phyloP scores from a whole-genome alignment of 768 basidiomycete species.

The Kwoniella mangroviensis region DNA sequence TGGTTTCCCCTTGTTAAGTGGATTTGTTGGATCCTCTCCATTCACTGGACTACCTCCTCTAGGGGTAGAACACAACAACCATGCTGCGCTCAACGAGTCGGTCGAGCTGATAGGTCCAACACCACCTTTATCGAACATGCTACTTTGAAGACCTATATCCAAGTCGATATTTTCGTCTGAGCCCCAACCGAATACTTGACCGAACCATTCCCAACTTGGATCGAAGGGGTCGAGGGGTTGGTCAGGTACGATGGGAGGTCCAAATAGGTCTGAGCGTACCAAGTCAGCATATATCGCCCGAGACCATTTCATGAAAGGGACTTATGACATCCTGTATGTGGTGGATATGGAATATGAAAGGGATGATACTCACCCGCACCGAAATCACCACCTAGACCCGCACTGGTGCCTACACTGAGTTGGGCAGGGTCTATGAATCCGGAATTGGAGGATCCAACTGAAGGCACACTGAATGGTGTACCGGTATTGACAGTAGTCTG shows the following conservation, averaged over 20 bases:
- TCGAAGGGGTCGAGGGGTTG: constrained; percentile 31
- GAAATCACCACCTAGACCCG: constrained; percentile 1
- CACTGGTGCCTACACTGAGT: constrained; percentile 24
- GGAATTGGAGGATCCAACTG: constrained; percentile 21
- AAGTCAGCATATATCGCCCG: not conserved
- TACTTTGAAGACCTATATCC: constrained; percentile 42
- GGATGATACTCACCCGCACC: constrained; percentile 4
- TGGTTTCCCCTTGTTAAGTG: not conserved
- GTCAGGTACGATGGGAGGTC: not conserved
- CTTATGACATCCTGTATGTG: not conserved
- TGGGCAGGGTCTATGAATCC: constrained; percentile 33
- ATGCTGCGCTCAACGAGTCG: constrained; percentile 46
- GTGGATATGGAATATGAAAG: not conserved
- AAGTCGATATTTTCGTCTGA: constrained; percentile 41
- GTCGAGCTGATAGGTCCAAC: constrained; percentile 42
- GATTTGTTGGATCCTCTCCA: constrained; percentile 21
- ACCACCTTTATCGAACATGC: constrained; percentile 35
- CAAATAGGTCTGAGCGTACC: not conserved
- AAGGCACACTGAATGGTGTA: constrained; percentile 26
- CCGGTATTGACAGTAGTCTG: constrained; percentile 6
- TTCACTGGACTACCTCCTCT: constrained; percentile 39
- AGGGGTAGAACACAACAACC: constrained; percentile 41
- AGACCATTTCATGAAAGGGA: not conserved
- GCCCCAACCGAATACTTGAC: constrained; percentile 50
- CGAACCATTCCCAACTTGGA: constrained; percentile 41